Evolutionary conservation across 75 land plant species (phyloP).

Genomic region (Pinus taeda): DNA sequence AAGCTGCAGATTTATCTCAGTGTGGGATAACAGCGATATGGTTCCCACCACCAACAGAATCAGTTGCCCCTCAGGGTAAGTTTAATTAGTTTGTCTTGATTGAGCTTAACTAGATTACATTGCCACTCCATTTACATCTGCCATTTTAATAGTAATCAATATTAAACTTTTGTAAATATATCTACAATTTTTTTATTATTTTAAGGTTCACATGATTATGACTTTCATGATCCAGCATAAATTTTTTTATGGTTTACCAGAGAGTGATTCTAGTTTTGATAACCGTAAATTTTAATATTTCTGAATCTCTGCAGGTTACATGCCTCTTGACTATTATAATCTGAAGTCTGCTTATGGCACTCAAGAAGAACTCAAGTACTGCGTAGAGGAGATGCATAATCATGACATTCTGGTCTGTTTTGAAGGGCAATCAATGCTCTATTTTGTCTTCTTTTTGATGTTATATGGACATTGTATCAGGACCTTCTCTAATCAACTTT

Average conservation of each 20-base stretch:
- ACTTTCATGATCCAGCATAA: background rate
- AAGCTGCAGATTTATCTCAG: slow-evolving; percentile 66
- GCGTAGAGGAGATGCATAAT: slow-evolving; percentile 72
- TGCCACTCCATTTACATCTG: background rate
- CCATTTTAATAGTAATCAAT: background rate
- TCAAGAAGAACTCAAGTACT: slow-evolving; percentile 58
- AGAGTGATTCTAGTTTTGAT: background rate
- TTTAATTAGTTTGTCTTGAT: background rate
- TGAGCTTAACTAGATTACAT: background rate
- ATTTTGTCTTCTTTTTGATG: background rate
- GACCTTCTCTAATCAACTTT: background rate
- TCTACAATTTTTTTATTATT: background rate
- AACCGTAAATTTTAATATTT: background rate
- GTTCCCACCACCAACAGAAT: slow-evolving; percentile 85
- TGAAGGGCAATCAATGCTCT: background rate
- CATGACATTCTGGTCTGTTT: slow-evolving; percentile 62
- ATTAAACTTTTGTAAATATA: background rate
- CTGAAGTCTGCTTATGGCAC: slow-evolving; percentile 76
- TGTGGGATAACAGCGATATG: slow-evolving; percentile 74
- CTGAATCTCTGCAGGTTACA: slow-evolving; percentile 51
- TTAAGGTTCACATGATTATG: background rate
- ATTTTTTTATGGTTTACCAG: background rate
- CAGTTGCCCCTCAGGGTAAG: slow-evolving; percentile 83
- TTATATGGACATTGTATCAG: background rate
- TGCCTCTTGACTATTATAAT: slow-evolving; percentile 80